A percentile compares a stretch with the other conserved stretches of the same genome.
These are phyloP conservation scores for Haberlea rhodopensis DNA, from an alignment of 257 asterid species.

Conservation along the genomic window DNA sequence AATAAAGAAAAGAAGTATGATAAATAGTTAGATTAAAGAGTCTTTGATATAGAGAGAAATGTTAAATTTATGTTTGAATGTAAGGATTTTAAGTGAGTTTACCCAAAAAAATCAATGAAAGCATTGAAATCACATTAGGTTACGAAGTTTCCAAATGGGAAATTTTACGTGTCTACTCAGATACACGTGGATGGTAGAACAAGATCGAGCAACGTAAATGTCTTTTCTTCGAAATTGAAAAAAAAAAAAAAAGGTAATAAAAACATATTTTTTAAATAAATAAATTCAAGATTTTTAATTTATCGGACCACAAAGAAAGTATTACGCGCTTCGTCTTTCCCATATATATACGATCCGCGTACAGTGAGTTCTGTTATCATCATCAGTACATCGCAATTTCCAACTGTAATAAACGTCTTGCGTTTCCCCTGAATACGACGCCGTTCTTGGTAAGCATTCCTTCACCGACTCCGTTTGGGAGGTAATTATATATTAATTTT, in stretches of 20 bases:
- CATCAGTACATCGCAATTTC: neutral
- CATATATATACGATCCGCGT: neutral
- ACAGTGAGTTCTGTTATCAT: neutral
- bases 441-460: neutral
- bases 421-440: no score
- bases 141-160: neutral
- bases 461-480: neutral
- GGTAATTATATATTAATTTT: no score
- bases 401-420: neutral
- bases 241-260: neutral
- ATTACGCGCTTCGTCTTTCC: conserved; percentile 12
- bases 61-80: no score
- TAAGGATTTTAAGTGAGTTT: no score
- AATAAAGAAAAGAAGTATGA: no score
- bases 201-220: neutral
- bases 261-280: neutral
- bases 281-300: neutral
- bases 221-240: neutral
- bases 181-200: neutral
- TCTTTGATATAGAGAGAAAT: no score
- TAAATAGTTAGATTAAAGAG: no score
- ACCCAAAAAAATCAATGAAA: no score
- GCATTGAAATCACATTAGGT: no score
- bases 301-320: conserved; percentile 22
- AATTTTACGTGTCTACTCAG: neutral